A percentile compares a stretch with the other conserved stretches of the same genome.
phyloP scores from a whole-genome alignment of 2,329 filamentous ascomycete genomes.

The Aspergillus floridensis region DNA sequence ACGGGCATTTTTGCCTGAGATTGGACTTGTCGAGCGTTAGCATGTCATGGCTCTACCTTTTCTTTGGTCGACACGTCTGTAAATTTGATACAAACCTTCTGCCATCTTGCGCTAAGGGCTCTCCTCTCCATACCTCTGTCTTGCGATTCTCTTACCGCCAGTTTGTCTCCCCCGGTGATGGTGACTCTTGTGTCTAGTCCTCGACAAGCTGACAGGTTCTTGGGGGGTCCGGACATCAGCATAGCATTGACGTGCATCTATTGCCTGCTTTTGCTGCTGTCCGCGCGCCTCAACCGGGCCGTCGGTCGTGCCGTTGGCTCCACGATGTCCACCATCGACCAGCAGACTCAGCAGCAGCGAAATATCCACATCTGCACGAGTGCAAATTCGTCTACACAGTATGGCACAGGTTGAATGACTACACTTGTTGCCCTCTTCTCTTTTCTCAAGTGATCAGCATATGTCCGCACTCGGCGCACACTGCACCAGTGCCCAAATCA shows the following conservation, averaged over 20 bases:
- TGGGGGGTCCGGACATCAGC: slow-evolving; percentile 14
- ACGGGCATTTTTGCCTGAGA: neutral
- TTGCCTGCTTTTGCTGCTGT: slow-evolving; percentile 17
- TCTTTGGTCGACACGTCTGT: slow-evolving; percentile 11
- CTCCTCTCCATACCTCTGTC: slow-evolving; percentile 7
- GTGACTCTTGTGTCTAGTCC: slow-evolving; percentile 19
- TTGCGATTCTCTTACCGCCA: slow-evolving; percentile 21
- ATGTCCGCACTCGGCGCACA: slow-evolving; percentile 5
- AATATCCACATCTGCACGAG: slow-evolving; percentile 23
- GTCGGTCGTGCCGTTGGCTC: slow-evolving; percentile 25
- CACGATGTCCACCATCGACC: slow-evolving; percentile 17
- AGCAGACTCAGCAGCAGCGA: slow-evolving; percentile 1
- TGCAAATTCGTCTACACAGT: slow-evolving; percentile 21
- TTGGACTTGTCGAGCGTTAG: neutral
- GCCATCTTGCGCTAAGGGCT: slow-evolving; percentile 14
- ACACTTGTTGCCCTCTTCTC: slow-evolving; percentile 3
- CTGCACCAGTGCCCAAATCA: slow-evolving; percentile 25
- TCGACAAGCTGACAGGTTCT: slow-evolving; percentile 9
- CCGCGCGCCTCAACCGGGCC: slow-evolving; percentile 25
- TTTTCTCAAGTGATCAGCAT: slow-evolving; percentile 6
- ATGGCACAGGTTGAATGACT: slow-evolving; percentile 3
- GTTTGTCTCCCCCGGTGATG: slow-evolving; percentile 25
- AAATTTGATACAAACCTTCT: slow-evolving; percentile 13
- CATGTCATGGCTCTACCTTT: slow-evolving; percentile 4
- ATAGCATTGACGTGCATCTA: slow-evolving; percentile 22